Evolutionary conservation across 2,329 filamentous ascomycete species (phyloP).

Genomic region (Nemania abortiva): DNA sequence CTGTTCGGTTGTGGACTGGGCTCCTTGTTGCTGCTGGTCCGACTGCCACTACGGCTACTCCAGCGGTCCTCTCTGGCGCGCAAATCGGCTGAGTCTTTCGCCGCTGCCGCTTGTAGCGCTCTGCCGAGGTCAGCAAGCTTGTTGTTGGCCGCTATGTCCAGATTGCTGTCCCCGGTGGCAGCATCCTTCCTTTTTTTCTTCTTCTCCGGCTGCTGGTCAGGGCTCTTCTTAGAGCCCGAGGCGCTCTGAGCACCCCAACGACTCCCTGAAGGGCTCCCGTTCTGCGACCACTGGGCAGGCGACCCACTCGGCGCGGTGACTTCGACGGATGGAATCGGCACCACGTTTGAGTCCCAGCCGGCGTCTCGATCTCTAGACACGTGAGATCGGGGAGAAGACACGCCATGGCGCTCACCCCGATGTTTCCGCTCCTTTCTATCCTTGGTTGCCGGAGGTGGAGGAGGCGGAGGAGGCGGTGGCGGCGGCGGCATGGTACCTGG

Average conservation of each 20-base stretch:
- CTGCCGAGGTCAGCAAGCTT: conserved; percentile 16
- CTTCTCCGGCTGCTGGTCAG: conserved; percentile 24
- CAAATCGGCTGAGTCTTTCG: conserved; percentile 33
- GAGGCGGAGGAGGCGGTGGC: conserved; percentile 11
- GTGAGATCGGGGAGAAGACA: conserved; percentile 19
- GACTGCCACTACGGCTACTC: conserved; percentile 36
- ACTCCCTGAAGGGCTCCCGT: conserved; percentile 15
- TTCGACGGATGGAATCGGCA: conserved; percentile 39
- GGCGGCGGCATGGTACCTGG: conserved; percentile 22
- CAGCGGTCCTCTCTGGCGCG: conserved; percentile 38
- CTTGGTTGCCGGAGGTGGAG: conserved; percentile 1
- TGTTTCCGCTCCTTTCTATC: conserved; percentile 25
- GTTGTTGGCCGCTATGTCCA: neutral
- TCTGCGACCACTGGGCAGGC: conserved; percentile 14
- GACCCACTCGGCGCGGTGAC: conserved; percentile 26
- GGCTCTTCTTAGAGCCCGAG: conserved; percentile 33
- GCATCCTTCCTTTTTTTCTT: conserved; percentile 30
- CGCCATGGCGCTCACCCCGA: conserved; percentile 12
- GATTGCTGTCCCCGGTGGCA: neutral
- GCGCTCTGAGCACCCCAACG: conserved; percentile 40
- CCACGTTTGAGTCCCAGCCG: conserved; percentile 44
- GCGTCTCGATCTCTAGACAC: conserved; percentile 37
- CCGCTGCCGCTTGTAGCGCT: conserved; percentile 29
- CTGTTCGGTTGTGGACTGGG: conserved; percentile 32
- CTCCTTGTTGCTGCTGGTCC: conserved; percentile 37